Conservation (phyloP, 768 basidiomycete species). For the Amanita thiersii region DNA sequence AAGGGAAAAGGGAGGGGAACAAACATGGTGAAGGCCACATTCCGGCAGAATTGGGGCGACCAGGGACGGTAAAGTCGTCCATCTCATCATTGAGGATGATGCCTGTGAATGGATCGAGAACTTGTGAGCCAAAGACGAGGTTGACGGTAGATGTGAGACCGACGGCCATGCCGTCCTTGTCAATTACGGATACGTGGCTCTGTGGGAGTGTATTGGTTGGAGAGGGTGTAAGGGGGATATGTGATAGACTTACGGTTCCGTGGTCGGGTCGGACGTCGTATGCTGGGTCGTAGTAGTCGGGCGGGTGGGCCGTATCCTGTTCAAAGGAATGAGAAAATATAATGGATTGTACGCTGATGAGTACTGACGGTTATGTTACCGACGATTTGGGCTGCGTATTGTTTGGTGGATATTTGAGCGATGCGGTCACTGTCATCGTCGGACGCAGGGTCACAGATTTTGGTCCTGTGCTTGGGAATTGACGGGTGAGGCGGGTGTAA, state of each 20-base stretch:
- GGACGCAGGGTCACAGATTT: constrained; percentile 73
- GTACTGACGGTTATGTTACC: constrained; percentile 67
- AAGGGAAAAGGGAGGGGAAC: constrained; percentile 14
- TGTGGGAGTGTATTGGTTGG: constrained; percentile 20
- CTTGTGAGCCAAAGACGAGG: constrained; percentile 79
- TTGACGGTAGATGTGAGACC: constrained; percentile 87
- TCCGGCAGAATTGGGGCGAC: constrained; percentile 76
- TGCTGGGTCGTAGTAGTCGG: constrained; percentile 78
- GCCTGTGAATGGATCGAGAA: constrained; percentile 82
- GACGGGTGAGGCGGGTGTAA: constrained; percentile 1
- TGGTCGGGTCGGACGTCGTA: constrained; percentile 76
- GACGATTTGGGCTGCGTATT: constrained; percentile 53
- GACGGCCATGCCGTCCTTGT: constrained; percentile 82
- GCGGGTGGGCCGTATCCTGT: constrained; percentile 74
- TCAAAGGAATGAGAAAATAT: not conserved
- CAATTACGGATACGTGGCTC: constrained; percentile 82
- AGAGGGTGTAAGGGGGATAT: not conserved
- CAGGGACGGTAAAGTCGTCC: constrained; percentile 91
- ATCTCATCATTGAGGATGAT: constrained; percentile 91
- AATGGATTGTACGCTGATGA: not conserved
- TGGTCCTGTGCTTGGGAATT: constrained; percentile 59
- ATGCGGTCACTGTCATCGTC: constrained; percentile 49
- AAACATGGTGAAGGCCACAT: constrained; percentile 75
- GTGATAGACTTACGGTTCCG: constrained; percentile 58
- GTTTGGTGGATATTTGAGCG: constrained; percentile 57